phyloP scores from a whole-genome alignment of 2,329 filamentous ascomycete species.

The Pestalotiopsis sp. region DNA sequence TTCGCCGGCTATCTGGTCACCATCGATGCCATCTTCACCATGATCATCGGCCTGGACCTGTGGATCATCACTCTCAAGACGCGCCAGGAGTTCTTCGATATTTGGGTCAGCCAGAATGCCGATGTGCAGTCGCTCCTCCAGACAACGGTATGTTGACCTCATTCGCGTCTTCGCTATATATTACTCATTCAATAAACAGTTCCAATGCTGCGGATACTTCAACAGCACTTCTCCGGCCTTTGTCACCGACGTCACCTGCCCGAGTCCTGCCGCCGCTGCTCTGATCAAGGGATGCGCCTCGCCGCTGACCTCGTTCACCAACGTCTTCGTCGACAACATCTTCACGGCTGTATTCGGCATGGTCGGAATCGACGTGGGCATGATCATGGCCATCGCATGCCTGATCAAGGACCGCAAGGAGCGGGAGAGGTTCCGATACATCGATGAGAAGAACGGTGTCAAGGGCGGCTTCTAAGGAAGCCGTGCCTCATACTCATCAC shows the following conservation, averaged over 20 bases:
- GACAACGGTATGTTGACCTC: constrained; percentile 55
- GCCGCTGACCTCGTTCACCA: constrained; percentile 69
- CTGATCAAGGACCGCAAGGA: constrained; percentile 82
- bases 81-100: constrained; percentile 59
- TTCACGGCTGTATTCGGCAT: constrained; percentile 82
- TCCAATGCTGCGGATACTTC: constrained; percentile 79
- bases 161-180: background rate
- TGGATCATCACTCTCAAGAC: constrained; percentile 76
- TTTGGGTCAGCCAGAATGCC: constrained; percentile 63
- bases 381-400: constrained; percentile 74
- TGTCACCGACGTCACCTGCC: constrained; percentile 68
- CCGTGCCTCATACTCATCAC: background rate
- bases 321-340: constrained; percentile 72
- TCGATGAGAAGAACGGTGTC: constrained; percentile 75
- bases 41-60: constrained; percentile 67
- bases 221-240: constrained; percentile 75
- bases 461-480: constrained; percentile 47
- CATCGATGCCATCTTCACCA: constrained; percentile 64
- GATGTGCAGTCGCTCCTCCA: constrained; percentile 71
- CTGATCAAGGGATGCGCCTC: constrained; percentile 71
- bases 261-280: constrained; percentile 70
- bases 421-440: constrained; percentile 75
- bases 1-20: constrained; percentile 66
- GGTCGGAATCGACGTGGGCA: constrained; percentile 69
- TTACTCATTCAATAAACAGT: constrained; percentile 47